Conservation (phyloP, 495 filamentous ascomycete species). For the Annulohypoxylon stygium region DNA sequence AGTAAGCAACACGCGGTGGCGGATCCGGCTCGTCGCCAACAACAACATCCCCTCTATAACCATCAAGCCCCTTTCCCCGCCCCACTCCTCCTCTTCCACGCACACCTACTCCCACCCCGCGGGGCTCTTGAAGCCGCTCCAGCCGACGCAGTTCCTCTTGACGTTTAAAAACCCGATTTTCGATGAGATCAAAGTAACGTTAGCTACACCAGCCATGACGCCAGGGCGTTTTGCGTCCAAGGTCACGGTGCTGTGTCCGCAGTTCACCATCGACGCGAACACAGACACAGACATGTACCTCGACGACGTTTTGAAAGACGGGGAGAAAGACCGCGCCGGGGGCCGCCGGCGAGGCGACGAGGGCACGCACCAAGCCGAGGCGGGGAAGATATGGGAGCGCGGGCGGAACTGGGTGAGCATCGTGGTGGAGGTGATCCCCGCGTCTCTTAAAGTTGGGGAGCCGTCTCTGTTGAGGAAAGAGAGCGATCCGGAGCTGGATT, state of each 20-base stretch:
- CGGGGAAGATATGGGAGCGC: constrained; percentile 94
- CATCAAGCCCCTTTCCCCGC: constrained; percentile 72
- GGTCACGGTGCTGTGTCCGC: constrained; percentile 92
- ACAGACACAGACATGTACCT: constrained; percentile 80
- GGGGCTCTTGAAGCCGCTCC: constrained; percentile 69
- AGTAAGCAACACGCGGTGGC: constrained; percentile 84
- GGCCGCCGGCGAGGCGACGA: constrained; percentile 56
- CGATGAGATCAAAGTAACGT: constrained; percentile 85
- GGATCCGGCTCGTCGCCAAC: constrained; percentile 88
- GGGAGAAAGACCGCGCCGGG: constrained; percentile 54
- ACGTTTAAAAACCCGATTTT: constrained; percentile 95
- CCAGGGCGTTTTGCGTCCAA: constrained; percentile 81
- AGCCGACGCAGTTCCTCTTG: constrained; percentile 83
- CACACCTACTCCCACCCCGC: constrained; percentile 15
- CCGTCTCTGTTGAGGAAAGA: constrained; percentile 40
- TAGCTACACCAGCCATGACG: constrained; percentile 85
- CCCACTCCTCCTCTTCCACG: constrained; percentile 20
- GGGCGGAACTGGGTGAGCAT: constrained; percentile 96
- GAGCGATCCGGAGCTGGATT: constrained; percentile 47
- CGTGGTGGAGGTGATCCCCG: constrained; percentile 89
- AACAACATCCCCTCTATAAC: constrained; percentile 87
- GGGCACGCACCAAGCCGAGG: constrained; percentile 75
- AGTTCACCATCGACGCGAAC: constrained; percentile 95
- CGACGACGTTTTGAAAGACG: constrained; percentile 84
- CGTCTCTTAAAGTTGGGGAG: constrained; percentile 59